Evolutionary conservation across 2,329 filamentous ascomycete genomes (phyloP), one percentile per base, ranked within the genome.

Genomic region (Aspergillus hortae): DNA sequence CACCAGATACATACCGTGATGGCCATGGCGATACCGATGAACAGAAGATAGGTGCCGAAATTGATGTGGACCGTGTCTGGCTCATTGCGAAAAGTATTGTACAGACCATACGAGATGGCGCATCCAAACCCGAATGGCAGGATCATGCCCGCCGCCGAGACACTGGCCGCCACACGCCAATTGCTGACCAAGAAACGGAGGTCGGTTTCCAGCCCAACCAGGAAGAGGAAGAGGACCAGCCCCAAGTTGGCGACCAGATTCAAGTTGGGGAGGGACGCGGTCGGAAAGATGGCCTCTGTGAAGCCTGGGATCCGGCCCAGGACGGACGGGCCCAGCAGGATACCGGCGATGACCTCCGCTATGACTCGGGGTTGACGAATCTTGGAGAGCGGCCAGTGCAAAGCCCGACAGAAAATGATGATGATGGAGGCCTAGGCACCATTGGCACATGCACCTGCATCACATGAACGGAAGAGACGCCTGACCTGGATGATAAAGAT

Each of bases 11-110:
- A 10, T 68, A 83, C 90, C 1, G 92, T 96, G 61, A 97, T 97
- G 25, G 91, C 89, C 71, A 96, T 86, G 0, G 92, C 92, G 48
- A 95, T 92, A 70, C 92, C 92, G 58, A 96, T 89, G 67, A 97
- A 97, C 21, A 91, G 78, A 70, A 85, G 77, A 59, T 82, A 88
- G 2, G 83, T 79, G 2, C 80, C 79, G 65, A 87, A 87, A 14
- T 73, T 69, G 46, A 88, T 83, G 0, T 74, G 76, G n/a, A 80
- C 78, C 7, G 78, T 79, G 4, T 76, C 78, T 0, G 75, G 65
- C 47, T 86, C 84, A 54, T 75, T 60, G 5, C 77, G 76, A 62
- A 95, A 95, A 52, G 91, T 71, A 53, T 91, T 73, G 63, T 90
- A 95, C 11, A 96, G 70, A 1, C 91, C 91, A 70, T 85, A 91